These are phyloP conservation scores for Blyttiomyces sp. DNA, from an alignment of 371 early-diverging fungal genomes.

Conservation along the genomic window DNA sequence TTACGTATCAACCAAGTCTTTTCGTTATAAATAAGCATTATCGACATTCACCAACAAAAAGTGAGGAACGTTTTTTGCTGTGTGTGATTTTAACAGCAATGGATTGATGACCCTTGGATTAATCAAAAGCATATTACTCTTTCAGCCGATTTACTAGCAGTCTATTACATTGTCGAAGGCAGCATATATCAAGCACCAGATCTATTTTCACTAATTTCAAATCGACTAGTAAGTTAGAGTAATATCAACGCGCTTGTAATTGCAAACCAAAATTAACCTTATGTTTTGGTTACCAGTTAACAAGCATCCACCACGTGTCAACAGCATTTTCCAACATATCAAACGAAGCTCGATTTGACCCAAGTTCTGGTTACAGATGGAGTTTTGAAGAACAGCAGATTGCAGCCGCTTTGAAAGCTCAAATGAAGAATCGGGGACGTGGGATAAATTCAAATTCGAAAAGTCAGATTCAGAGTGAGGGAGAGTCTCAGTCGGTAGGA, in stretches of 20 bases:
- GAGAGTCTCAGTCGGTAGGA: not conserved
- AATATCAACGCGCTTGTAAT: not conserved
- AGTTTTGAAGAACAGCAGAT: constrained; percentile 1
- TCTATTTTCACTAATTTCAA: constrained; percentile 74
- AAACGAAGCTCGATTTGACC: constrained; percentile 10
- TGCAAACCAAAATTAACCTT: not conserved
- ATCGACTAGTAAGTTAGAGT: constrained; percentile 64
- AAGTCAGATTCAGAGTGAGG: not conserved
- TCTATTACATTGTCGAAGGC: constrained; percentile 86
- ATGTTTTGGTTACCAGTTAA: constrained; percentile 1
- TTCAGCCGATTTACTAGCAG: constrained; percentile 53
- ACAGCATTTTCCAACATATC: constrained; percentile 12
- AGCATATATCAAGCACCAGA: constrained; percentile 93
- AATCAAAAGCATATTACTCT: no score
- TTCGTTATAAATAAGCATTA: constrained; percentile 83
- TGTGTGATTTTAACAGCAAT: no score
- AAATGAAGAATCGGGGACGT: no score
- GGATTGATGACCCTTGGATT: no score
- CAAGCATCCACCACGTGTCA: constrained; percentile 16
- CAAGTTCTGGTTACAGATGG: constrained; percentile 12
- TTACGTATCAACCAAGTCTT: constrained; percentile 64
- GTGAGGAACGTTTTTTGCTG: constrained; percentile 23
- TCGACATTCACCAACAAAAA: constrained; percentile 62
- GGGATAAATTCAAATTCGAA: not conserved
- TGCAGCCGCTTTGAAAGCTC: no score